phyloP scores from a whole-genome alignment of 139 green algal species.

The Cymbomonas tetramitiformis region DNA sequence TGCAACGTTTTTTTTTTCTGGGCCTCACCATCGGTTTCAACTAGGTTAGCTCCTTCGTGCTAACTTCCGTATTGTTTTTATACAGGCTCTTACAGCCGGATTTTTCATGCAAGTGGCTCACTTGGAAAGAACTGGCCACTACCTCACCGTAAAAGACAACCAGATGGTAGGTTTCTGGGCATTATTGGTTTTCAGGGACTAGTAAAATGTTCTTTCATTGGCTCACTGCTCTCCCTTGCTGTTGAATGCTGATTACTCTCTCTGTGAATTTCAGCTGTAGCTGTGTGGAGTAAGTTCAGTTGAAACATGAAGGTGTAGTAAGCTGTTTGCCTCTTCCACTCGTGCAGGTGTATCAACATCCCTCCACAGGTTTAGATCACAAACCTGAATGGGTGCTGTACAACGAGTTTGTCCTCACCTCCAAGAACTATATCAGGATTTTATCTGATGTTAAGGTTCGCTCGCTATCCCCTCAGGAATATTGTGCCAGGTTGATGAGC shows the following conservation, averaged over 20 bases:
- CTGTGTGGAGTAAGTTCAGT: no score
- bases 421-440: constrained; percentile 90
- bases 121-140: constrained; percentile 71
- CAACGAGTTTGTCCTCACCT: constrained; percentile 97
- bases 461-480: no score
- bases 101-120: constrained; percentile 99
- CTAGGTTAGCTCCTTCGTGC: no score
- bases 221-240: constrained; percentile 1
- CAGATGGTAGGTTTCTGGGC: no score
- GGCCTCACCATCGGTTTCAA: no score
- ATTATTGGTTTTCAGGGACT: constrained; percentile 1
- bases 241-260: background rate
- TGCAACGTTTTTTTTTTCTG: no score
- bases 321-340: constrained; percentile 18
- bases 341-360: constrained; percentile 90
- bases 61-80: no score
- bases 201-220: background rate
- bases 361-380: constrained; percentile 76
- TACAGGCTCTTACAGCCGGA: constrained; percentile 66
- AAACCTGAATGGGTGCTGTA: constrained; percentile 97
- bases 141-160: constrained; percentile 98
- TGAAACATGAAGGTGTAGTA: no score
- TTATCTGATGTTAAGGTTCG: constrained; percentile 76
- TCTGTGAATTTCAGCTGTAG: background rate
- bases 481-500: no score